phyloP scores from a whole-genome alignment of 2,329 filamentous ascomycete species.

The Zymoseptoria tritici region DNA sequence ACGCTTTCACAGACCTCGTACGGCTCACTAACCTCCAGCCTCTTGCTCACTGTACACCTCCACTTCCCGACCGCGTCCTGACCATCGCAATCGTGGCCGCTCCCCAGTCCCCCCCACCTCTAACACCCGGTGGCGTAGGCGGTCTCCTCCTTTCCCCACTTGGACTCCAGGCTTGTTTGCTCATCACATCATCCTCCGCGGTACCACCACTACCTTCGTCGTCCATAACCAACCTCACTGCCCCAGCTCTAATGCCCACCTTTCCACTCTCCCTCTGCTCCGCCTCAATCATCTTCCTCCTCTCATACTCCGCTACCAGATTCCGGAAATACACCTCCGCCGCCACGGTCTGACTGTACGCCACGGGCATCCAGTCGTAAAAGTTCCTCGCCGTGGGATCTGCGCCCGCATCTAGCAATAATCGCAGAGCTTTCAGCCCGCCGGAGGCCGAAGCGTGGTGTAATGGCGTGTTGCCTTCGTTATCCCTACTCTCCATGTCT shows the following conservation, averaged over 20 bases:
- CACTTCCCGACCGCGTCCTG: conserved; percentile 18
- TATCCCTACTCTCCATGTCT: conserved; percentile 41
- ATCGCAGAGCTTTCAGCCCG: conserved; percentile 67
- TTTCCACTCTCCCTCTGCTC: conserved; percentile 22
- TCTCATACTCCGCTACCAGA: conserved; percentile 64
- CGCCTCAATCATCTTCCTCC: conserved; percentile 44
- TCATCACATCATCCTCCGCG: conserved; percentile 21
- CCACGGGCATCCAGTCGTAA: conserved; percentile 75
- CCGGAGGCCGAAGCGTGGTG: conserved; percentile 81
- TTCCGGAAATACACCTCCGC: conserved; percentile 79
- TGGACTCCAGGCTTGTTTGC: conserved; percentile 28
- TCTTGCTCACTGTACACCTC: too few species aligned
- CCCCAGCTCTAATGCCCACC: conserved; percentile 21
- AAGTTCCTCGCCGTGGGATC: conserved; percentile 64
- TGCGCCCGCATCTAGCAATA: conserved; percentile 70
- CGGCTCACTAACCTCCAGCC: too few species aligned
- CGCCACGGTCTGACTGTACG: conserved; percentile 73
- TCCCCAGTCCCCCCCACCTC: conserved; percentile 21
- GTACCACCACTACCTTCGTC: conserved; percentile 4
- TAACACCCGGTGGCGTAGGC: conserved; percentile 27
- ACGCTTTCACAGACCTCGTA: too few species aligned
- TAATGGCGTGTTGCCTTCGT: conserved; percentile 74
- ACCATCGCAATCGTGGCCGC: conserved; percentile 17
- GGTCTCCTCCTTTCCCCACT: conserved; percentile 22
- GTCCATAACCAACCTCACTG: conserved; percentile 23